Percentiles rank a stretch among this genome's conserved stretches.
Conservation (phyloP, 176 grass and related monocot species). For the Musa schizocarpa region DNA sequence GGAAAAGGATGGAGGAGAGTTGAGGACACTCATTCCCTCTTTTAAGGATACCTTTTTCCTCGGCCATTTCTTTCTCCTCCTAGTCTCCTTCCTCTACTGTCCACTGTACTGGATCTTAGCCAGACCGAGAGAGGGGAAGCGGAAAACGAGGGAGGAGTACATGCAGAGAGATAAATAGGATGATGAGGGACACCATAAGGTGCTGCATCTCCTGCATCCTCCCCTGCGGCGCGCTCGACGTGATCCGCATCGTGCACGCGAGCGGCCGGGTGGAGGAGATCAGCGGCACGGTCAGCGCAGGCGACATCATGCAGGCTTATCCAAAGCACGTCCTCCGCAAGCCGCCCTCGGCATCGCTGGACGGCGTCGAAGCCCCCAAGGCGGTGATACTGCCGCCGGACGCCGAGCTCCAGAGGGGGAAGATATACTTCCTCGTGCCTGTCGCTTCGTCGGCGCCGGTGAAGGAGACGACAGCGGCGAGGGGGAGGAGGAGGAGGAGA, state of each 20-base stretch:
- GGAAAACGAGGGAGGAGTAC: too few species aligned
- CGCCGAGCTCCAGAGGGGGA: conserved; percentile 80
- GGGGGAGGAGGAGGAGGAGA: conserved; percentile 40
- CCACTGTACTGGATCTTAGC: background rate
- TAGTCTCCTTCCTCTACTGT: too few species aligned
- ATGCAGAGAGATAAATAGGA: too few species aligned
- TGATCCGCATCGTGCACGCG: conserved; percentile 87
- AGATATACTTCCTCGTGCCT: conserved; percentile 93
- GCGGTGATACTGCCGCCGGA: conserved; percentile 64
- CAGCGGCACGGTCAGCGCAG: conserved; percentile 55
- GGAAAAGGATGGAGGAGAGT: background rate
- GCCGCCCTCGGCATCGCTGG: conserved; percentile 47
- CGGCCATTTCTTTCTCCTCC: background rate
- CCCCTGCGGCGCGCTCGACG: conserved; percentile 87
- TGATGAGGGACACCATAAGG: conserved; percentile 59
- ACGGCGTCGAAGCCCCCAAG: conserved; percentile 42
- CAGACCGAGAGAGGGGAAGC: background rate
- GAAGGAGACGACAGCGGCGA: conserved; percentile 9
- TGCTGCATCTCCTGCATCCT: conserved; percentile 99
- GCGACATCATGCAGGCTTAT: conserved; percentile 83
- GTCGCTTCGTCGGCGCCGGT: conserved; percentile 34
- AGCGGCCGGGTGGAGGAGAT: conserved; percentile 92
- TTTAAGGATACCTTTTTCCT: too few species aligned
- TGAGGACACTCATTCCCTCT: too few species aligned
- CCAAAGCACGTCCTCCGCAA: conserved; percentile 82